Percentiles rank a stretch among this genome's conserved stretches.
Conservation (phyloP, 768 basidiomycete species). For the Dacryopinax primogenitus region DNA sequence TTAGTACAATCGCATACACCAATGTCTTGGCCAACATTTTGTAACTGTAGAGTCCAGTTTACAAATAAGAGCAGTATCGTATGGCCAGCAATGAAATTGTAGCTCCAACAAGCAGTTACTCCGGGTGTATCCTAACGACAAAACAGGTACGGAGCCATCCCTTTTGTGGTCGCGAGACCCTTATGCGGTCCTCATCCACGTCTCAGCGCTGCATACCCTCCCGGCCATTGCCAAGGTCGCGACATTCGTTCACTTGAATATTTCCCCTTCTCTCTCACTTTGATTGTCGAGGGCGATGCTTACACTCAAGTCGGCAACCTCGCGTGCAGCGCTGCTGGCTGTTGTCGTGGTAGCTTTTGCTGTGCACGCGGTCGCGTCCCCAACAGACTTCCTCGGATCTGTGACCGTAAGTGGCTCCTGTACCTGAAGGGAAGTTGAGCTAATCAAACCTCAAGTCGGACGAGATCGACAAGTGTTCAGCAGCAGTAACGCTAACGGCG, state of each 20-base stretch:
- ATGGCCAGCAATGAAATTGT: no score
- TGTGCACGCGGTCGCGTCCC: constrained; percentile 4
- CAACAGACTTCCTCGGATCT: constrained; percentile 7
- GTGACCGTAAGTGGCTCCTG: neutral
- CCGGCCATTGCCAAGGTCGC: neutral
- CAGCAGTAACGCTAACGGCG: neutral
- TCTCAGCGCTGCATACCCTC: neutral
- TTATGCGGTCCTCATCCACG: neutral
- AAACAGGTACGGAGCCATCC: neutral
- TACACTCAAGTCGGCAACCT: neutral
- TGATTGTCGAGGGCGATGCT: neutral
- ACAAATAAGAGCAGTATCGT: neutral
- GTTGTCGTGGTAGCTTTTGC: neutral
- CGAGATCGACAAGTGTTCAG: neutral
- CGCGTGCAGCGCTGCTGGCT: neutral
- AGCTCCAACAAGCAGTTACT: no score
- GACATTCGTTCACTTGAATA: neutral
- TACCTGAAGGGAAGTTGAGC: neutral
- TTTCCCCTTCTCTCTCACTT: neutral
- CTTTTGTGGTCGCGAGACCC: neutral
- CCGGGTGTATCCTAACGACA: neutral
- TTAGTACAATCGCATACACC: no score
- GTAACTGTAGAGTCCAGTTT: neutral
- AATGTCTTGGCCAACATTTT: no score
- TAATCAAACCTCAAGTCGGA: neutral